Evolutionary conservation across 148 eudicot species (phyloP).

Genomic region (Dysphania ambrosioides): DNA sequence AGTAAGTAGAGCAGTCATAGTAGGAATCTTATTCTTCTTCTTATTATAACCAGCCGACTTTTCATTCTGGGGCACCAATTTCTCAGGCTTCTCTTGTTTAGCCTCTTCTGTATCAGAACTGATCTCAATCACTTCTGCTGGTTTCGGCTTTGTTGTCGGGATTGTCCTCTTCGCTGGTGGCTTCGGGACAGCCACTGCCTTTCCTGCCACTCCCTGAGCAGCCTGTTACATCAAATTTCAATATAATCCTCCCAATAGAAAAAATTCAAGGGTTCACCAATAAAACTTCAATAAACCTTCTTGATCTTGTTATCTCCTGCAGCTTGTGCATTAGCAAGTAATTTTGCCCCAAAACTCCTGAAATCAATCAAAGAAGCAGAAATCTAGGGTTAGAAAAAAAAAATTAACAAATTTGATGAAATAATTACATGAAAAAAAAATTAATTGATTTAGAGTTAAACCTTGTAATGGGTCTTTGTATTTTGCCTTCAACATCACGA

Average conservation of each 20-base stretch:
- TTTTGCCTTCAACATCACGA: constrained; percentile 39
- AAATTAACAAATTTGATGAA: background rate
- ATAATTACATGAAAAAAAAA: background rate
- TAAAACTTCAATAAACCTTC: constrained; percentile 19
- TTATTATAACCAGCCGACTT: constrained; percentile 25
- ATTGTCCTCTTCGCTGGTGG: constrained; percentile 43
- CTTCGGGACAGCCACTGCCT: constrained; percentile 28
- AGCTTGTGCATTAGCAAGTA: constrained; percentile 70
- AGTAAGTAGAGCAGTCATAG: constrained; percentile 56
- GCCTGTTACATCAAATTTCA: constrained; percentile 25
- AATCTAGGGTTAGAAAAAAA: background rate
- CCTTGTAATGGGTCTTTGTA: constrained; percentile 56
- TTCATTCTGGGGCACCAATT: constrained; percentile 24
- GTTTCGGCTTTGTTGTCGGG: constrained; percentile 36
- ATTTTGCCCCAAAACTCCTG: constrained; percentile 54
- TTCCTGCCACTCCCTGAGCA: constrained; percentile 19
- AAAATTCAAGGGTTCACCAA: background rate
- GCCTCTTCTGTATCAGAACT: constrained; percentile 57
- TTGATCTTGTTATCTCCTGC: constrained; percentile 48
- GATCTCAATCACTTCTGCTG: constrained; percentile 55
- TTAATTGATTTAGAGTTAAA: constrained; percentile 12
- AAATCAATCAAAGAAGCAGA: background rate
- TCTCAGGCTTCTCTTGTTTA: constrained; percentile 25
- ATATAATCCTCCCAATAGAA: background rate
- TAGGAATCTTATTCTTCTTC: constrained; percentile 37